Percentiles rank a stretch among this genome's conserved stretches.
Evolutionary conservation across 202 grass and related monocot species (phyloP).

Genomic region (Cymbopogon flexuosus): DNA sequence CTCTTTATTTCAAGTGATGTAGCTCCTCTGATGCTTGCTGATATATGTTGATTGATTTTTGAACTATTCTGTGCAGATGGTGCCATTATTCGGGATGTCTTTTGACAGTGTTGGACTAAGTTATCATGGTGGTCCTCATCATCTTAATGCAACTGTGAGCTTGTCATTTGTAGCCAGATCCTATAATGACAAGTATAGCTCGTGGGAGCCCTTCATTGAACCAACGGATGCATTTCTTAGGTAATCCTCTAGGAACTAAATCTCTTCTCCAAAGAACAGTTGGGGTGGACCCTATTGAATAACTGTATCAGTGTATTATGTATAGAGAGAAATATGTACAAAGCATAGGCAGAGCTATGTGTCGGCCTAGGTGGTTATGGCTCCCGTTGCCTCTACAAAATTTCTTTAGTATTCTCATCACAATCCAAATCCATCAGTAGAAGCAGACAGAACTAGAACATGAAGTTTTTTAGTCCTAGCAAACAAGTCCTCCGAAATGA

Average conservation of each 20-base stretch:
- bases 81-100: conserved; percentile 79
- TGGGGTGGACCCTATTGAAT: not conserved
- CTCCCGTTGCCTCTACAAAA: too few relatives aligned
- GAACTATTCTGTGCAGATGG: conserved; percentile 61
- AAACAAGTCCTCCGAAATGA: not conserved
- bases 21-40: conserved; percentile 12
- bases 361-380: not conserved
- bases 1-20: conserved; percentile 1
- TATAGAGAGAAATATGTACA: not conserved
- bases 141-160: conserved; percentile 77
- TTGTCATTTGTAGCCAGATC: conserved; percentile 78
- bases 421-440: not conserved
- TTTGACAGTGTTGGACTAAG: conserved; percentile 71
- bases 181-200: conserved; percentile 89
- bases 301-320: not conserved
- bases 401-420: not conserved
- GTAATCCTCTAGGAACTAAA: conserved; percentile 39
- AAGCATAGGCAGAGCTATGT: not conserved
- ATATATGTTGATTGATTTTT: conserved; percentile 17
- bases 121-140: conserved; percentile 68
- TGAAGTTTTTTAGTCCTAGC: not conserved
- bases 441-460: not conserved
- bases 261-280: not conserved
- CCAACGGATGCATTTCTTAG: conserved; percentile 93
- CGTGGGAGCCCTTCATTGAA: conserved; percentile 97